A percentile compares a stretch with the other conserved stretches of the same genome.
phyloP scores from a whole-genome alignment of 805 yeast genomes.

The Zygosaccharomyces siamensis region DNA sequence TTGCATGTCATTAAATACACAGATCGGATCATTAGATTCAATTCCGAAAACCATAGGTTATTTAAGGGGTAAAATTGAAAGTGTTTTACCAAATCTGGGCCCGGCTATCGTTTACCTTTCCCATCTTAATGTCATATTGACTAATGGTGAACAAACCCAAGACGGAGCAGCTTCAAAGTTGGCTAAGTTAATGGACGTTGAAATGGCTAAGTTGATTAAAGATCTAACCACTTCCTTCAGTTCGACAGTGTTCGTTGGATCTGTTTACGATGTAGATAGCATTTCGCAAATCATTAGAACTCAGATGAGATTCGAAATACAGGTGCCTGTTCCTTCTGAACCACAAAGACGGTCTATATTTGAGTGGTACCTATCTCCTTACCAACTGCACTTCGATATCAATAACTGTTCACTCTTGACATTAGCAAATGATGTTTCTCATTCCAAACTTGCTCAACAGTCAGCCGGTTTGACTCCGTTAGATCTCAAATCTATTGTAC shows the following conservation, averaged over 20 bases:
- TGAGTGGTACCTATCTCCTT: slow-evolving; percentile 40
- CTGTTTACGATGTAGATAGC: slow-evolving; percentile 63
- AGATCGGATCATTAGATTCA: slow-evolving; percentile 60
- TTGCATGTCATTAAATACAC: slow-evolving; percentile 43
- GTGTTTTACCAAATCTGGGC: slow-evolving; percentile 43
- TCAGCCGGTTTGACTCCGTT: slow-evolving; percentile 91
- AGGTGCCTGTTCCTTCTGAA: slow-evolving; percentile 74
- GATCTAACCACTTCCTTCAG: slow-evolving; percentile 42
- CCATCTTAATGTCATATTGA: slow-evolving; percentile 74
- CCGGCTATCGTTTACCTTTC: slow-evolving; percentile 53
- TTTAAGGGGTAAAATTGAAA: slow-evolving; percentile 70
- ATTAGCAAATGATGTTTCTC: slow-evolving; percentile 37
- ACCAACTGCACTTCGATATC: slow-evolving; percentile 22
- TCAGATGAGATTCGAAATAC: slow-evolving; percentile 69
- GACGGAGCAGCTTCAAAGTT: slow-evolving; percentile 35
- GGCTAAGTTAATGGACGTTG: slow-evolving; percentile 38
- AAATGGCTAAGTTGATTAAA: slow-evolving; percentile 51
- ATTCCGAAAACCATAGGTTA: slow-evolving; percentile 76
- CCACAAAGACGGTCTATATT: slow-evolving; percentile 64
- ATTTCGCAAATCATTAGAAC: slow-evolving; percentile 63
- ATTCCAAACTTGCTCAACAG: slow-evolving; percentile 62
- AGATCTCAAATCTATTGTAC: slow-evolving; percentile 68
- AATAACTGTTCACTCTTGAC: not conserved
- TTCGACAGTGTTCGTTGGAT: slow-evolving; percentile 53
- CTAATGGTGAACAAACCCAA: slow-evolving; percentile 57